Evolutionary conservation across 2,329 filamentous ascomycete species (phyloP).

Genomic region (Pseudogymnoascus sp.): DNA sequence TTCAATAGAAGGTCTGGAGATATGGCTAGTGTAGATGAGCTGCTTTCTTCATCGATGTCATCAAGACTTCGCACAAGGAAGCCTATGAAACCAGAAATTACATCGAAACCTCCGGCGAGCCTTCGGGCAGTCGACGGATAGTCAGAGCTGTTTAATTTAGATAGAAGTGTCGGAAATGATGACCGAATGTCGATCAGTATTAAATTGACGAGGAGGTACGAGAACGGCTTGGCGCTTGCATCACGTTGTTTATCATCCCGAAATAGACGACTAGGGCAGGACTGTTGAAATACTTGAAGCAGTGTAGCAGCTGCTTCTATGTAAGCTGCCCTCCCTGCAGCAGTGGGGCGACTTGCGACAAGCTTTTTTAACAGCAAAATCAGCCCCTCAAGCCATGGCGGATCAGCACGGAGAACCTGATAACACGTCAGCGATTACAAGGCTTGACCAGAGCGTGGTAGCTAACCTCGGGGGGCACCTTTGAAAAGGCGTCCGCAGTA

Average conservation of each 20-base stretch:
- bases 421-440: neutral
- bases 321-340: constrained; percentile 48
- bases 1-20: constrained; percentile 53
- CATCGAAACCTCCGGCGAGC: constrained; percentile 53
- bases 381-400: constrained; percentile 45
- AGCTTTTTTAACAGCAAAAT: constrained; percentile 44
- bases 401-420: constrained; percentile 41
- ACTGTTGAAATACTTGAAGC: constrained; percentile 45
- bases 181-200: constrained; percentile 58
- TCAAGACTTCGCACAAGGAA: constrained; percentile 48
- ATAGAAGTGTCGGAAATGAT: constrained; percentile 51
- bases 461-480: constrained; percentile 41
- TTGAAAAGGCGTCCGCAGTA: constrained; percentile 43
- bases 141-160: constrained; percentile 45
- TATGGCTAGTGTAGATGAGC: constrained; percentile 36
- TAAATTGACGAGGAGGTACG: constrained; percentile 57
- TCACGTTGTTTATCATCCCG: constrained; percentile 27
- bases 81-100: constrained; percentile 52
- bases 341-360: constrained; percentile 46
- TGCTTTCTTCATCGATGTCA: constrained; percentile 42
- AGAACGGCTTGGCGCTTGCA: constrained; percentile 42
- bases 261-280: constrained; percentile 45
- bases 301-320: constrained; percentile 50
- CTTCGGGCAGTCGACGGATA: constrained; percentile 45
- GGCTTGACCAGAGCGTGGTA: neutral